Evolutionary conservation across 139 green algal genomes (phyloP), one percentile per base, ranked within the genome.

Genomic region (Picochlorum sp.): DNA sequence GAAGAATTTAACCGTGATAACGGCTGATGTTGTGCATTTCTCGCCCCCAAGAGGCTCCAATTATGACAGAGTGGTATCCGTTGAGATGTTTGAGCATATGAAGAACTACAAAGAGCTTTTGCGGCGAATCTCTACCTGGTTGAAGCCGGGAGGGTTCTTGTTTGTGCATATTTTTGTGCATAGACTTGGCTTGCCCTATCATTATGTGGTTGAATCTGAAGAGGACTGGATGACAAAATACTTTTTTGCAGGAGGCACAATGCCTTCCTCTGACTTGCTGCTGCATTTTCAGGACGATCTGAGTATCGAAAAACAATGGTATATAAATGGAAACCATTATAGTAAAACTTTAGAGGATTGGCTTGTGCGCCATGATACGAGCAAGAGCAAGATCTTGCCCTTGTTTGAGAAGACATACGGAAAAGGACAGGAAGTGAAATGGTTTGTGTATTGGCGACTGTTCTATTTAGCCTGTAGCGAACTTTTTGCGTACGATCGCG

Each of bases 161-260:
- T 98, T 98, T 76, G 79, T 96, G 13, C 92, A 98, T 81, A 89
- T 96, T 55, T 97, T 97, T 59, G 77, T 81, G 24, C 90, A 95
- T 80, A 80, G 81, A 45, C 65, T 49, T 15, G 69, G 69, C 26
- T 75, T 81, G 57, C 79, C 88, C 4, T 97, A 97, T 73, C 87
- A 97, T 63, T 97, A 95, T 61, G 85, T 94, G 79, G 84, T 89
- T 9, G 28, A 86, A 18, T 64, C 71, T 38, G 81, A 88, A 63
- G 75, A 85, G 20, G 92, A 98, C 76, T 98, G 91, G 91, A 97
- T 98, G 88, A 71, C 83, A 13, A 80, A 80, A 26, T 88, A 98
- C 76, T 98, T 98, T 65, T 98, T 97, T 77, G 83, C 76, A 56
- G 61, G 61, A 6, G 90, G 92, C 60, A 98, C 90, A 50, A 98